phyloP scores from a whole-genome alignment of 106 monocot genomes.

The Dioscorea alata region DNA sequence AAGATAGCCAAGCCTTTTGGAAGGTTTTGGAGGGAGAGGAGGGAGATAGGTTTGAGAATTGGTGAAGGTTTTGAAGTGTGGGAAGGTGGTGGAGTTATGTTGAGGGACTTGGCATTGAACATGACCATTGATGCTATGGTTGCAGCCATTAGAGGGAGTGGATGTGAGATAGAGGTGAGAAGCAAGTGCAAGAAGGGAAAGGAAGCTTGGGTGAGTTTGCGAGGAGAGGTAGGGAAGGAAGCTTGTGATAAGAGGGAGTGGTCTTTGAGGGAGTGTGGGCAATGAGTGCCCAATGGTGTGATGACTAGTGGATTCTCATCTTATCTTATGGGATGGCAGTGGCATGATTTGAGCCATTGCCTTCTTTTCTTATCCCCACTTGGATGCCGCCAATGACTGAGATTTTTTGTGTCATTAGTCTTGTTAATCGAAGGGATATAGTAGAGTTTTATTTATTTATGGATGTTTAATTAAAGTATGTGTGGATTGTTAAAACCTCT shows the following conservation, averaged over 20 bases:
- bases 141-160: slow-evolving; percentile 19
- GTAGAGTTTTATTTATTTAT: no score
- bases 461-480: no score
- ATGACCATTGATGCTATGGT: slow-evolving; percentile 63
- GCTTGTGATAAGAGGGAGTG: not conserved
- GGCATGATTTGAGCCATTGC: slow-evolving; percentile 15
- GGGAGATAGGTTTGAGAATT: slow-evolving; percentile 29
- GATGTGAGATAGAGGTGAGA: not conserved
- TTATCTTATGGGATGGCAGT: slow-evolving; percentile 22
- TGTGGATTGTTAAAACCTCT: no score
- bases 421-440: no score
- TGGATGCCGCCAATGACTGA: no score
- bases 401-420: no score
- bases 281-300: slow-evolving; percentile 15
- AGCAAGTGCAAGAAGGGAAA: no score
- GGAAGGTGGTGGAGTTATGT: slow-evolving; percentile 5
- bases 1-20: slow-evolving; percentile 17
- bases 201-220: not conserved
- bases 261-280: not conserved
- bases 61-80: not conserved
- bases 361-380: not conserved
- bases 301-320: slow-evolving; percentile 23
- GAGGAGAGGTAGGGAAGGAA: not conserved
- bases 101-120: slow-evolving; percentile 54
- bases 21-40: slow-evolving; percentile 27